A percentile compares a stretch with the other conserved stretches of the same genome.
Conservation (phyloP, 2,329 filamentous ascomycete species). For the Neopestalotiopsis clavispora region DNA sequence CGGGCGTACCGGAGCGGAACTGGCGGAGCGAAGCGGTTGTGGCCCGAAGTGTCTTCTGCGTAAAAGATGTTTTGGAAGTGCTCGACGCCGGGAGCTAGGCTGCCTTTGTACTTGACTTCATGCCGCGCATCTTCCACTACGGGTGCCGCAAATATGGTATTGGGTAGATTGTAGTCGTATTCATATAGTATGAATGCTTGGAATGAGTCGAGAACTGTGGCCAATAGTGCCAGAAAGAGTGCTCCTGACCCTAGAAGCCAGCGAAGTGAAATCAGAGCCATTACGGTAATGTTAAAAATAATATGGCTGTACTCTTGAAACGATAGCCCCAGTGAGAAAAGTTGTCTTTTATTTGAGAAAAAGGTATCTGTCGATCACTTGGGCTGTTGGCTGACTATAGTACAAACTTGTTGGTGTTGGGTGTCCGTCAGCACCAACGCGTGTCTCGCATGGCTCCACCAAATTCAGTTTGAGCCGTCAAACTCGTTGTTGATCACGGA, state of each 20-base stretch:
- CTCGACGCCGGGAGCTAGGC: constrained; percentile 30
- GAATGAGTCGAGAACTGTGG: background rate
- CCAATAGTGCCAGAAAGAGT: background rate
- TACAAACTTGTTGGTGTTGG: background rate
- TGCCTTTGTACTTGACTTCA: constrained; percentile 31
- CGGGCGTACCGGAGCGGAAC: constrained; percentile 24
- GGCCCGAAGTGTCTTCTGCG: constrained; percentile 34
- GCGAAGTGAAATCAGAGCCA: background rate
- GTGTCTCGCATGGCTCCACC: too few species aligned
- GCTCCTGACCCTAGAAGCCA: background rate
- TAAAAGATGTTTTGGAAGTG: constrained; percentile 38
- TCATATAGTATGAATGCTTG: background rate
- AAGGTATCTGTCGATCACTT: too few species aligned
- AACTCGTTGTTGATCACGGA: too few species aligned
- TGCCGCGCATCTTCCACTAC: background rate
- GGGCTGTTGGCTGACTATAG: background rate
- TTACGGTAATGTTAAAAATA: background rate
- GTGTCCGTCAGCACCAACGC: too few species aligned
- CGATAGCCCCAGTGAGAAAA: too few species aligned
- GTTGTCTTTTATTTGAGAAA: too few species aligned
- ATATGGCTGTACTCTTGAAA: background rate
- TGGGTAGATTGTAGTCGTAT: background rate
- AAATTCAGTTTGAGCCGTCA: too few species aligned
- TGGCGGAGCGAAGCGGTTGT: constrained; percentile 36
- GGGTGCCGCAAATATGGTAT: background rate